These are phyloP conservation scores for Berkeleyomyces rouxiae DNA, from an alignment of 2,329 filamentous ascomycete species.

Conservation along the genomic window DNA sequence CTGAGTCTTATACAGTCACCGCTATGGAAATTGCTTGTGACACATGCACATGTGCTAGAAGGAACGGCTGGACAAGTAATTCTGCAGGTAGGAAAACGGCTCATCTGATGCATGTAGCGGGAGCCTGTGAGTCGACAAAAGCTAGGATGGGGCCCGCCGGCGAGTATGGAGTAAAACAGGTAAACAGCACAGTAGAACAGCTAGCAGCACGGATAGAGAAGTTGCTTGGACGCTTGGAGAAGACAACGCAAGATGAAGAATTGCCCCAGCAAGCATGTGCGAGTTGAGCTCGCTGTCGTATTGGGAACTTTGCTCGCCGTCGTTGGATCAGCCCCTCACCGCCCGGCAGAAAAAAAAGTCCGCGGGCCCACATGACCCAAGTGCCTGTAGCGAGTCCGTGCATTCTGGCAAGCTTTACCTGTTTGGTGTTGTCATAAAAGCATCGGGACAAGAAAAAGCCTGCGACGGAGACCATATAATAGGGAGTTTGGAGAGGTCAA, in stretches of 20 bases:
- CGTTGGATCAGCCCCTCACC: background rate
- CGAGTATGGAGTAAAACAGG: background rate
- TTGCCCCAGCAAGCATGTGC: background rate
- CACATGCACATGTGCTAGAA: no score
- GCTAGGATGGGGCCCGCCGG: background rate
- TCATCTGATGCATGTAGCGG: background rate
- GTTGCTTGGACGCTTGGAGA: background rate
- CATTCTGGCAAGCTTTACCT: background rate
- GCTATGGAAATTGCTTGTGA: no score
- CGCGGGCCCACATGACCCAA: background rate
- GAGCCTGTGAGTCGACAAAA: background rate
- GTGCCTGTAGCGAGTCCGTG: background rate
- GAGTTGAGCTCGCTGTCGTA: background rate
- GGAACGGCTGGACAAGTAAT: no score
- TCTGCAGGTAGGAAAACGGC: background rate
- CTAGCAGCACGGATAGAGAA: background rate
- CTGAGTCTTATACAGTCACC: no score
- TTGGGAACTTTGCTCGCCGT: background rate
- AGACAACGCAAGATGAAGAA: background rate
- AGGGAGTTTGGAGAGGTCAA: no score
- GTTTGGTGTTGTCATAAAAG: background rate
- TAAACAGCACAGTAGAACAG: background rate
- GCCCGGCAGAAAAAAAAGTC: background rate
- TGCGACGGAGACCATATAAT: no score
- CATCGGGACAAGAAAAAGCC: background rate